Conservation (phyloP, 176 grass and related monocot genomes). For the Pontederia crassipes region DNA sequence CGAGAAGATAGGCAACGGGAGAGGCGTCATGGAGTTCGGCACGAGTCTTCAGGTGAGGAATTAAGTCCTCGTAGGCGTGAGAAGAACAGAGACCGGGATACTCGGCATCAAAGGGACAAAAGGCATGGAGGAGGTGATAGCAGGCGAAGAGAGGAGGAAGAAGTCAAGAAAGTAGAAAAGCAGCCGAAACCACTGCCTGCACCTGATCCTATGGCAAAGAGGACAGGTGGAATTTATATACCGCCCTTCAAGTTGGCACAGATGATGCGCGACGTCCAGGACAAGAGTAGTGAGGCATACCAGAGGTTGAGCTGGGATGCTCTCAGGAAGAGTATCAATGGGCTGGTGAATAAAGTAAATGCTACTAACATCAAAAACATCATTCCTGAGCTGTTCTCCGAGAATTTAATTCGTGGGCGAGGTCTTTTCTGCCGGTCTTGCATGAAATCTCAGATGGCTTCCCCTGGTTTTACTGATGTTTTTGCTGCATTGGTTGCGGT, state of each 20-base stretch:
- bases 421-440: conserved; percentile 89
- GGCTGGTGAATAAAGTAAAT: conserved; percentile 88
- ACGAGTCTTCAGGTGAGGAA: neutral
- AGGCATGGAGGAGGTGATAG: neutral
- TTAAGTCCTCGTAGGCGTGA: neutral
- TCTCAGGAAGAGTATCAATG: conserved; percentile 88
- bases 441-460: conserved; percentile 91
- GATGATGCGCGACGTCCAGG: conserved; percentile 89
- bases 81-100: neutral
- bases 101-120: neutral
- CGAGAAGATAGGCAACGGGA: neutral
- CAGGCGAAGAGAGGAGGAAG: conserved; percentile 1
- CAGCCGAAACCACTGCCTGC: conserved; percentile 39
- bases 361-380: conserved; percentile 95
- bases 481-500: conserved; percentile 68
- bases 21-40: neutral
- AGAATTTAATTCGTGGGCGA: conserved; percentile 78
- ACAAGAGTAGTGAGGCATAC: conserved; percentile 69
- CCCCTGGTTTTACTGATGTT: conserved; percentile 87
- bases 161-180: conserved; percentile 1
- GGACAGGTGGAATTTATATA: conserved; percentile 87
- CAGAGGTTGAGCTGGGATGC: conserved; percentile 92
- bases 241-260: conserved; percentile 83
- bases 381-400: conserved; percentile 63
- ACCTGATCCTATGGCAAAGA: conserved; percentile 47